Evolutionary conservation across 2,329 filamentous ascomycete species (phyloP).

Genomic region (Curvularia sp.): DNA sequence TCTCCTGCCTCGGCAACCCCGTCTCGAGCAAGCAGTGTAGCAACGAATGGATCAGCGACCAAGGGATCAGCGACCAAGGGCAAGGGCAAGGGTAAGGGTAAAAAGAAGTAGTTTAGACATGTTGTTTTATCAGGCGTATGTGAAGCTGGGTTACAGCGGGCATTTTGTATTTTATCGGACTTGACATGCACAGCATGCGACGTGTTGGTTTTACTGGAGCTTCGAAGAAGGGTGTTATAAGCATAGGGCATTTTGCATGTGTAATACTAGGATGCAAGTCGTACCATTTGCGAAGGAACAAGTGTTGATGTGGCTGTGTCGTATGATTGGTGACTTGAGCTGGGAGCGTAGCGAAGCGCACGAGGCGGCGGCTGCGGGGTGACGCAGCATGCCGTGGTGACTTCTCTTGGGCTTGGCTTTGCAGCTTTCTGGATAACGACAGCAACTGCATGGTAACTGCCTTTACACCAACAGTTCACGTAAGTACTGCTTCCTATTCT

Average conservation of each 20-base stretch:
- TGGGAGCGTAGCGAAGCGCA: neutral
- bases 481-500: neutral
- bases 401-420: neutral
- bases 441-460: neutral
- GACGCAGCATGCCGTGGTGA: conserved; percentile 19
- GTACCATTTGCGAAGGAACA: neutral
- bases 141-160: conserved; percentile 1
- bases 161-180: neutral
- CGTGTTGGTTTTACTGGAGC: conserved; percentile 5
- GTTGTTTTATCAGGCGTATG: conserved; percentile 10
- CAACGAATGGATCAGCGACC: conserved; percentile 69
- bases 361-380: conserved; percentile 18
- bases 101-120: conserved; percentile 52
- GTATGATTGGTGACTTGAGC: neutral
- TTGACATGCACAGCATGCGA: neutral
- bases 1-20: conserved; percentile 78
- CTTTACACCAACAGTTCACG: neutral
- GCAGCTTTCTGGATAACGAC: neutral
- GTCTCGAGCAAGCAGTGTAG: conserved; percentile 87
- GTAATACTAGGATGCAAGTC: conserved; percentile 1
- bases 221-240: neutral
- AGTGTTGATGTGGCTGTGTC: neutral
- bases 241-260: neutral
- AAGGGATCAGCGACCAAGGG: conserved; percentile 56
- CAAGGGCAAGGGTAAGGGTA: conserved; percentile 58